Percentiles rank a stretch among this genome's conserved stretches.
phyloP scores from a whole-genome alignment of 306 rosid species.

The Sindora glabra region DNA sequence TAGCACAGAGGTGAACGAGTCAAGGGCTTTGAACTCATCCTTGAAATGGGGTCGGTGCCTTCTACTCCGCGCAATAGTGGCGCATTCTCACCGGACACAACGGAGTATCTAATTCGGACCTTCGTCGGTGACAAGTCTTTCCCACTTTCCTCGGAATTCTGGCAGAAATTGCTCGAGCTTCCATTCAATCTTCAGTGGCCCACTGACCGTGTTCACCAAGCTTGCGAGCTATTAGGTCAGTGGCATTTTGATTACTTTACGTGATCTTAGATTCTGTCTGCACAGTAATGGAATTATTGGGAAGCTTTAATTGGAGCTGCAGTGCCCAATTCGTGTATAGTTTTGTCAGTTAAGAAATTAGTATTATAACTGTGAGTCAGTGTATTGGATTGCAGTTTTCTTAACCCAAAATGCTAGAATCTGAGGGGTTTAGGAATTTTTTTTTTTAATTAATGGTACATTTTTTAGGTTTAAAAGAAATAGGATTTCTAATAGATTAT shows the following conservation, averaged over 20 bases:
- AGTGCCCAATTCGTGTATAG: not conserved
- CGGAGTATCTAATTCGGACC: constrained; percentile 83
- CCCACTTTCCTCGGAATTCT: constrained; percentile 85
- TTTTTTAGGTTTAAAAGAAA: not conserved
- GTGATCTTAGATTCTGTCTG: not conserved
- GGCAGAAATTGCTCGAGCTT: constrained; percentile 83
- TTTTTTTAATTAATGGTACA: not conserved
- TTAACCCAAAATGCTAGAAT: not conserved
- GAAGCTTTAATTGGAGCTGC: constrained; percentile 3
- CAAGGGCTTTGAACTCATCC: not conserved
- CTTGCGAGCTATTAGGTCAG: constrained; percentile 88
- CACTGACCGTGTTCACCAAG: constrained; percentile 60
- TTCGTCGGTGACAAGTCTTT: constrained; percentile 74
- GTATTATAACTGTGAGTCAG: not conserved
- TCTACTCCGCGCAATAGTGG: constrained; percentile 71
- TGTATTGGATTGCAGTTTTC: not conserved
- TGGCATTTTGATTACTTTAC: constrained; percentile 6
- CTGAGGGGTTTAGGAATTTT: constrained; percentile 7
- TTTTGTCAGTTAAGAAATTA: not conserved
- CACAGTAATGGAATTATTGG: not conserved
- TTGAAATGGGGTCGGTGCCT: constrained; percentile 74
- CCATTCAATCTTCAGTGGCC: constrained; percentile 81
- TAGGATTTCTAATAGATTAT: not conserved
- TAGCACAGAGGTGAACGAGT: not conserved
- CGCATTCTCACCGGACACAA: constrained; percentile 64